A percentile compares a stretch with the other conserved stretches of the same genome.
phyloP scores from a whole-genome alignment of 2,329 filamentous ascomycete species.

The Diplodia sapinea region DNA sequence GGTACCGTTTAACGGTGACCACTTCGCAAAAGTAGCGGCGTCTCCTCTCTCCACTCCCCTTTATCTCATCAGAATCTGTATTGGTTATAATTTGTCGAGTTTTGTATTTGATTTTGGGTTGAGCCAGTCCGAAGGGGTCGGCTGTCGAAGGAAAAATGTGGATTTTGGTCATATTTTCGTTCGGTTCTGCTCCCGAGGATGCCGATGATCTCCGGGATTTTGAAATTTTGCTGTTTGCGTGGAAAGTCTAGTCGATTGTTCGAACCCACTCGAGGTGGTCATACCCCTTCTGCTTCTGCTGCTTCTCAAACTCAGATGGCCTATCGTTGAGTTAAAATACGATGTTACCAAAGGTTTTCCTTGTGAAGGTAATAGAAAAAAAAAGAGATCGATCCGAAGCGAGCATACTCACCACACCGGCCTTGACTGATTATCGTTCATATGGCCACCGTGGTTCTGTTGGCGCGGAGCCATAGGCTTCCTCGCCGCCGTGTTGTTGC shows the following conservation, averaged over 20 bases:
- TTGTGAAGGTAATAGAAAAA: not conserved
- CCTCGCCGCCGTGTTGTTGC: not conserved
- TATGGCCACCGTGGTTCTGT: not conserved
- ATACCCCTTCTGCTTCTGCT: constrained; percentile 16
- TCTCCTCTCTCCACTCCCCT: not conserved
- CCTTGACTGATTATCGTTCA: not conserved
- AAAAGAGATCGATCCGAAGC: not conserved
- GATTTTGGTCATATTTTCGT: not conserved
- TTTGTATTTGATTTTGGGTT: not conserved
- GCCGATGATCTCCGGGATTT: not conserved
- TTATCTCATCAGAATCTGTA: not conserved
- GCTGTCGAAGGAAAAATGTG: not conserved
- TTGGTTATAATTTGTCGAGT: not conserved
- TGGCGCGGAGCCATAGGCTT: not conserved
- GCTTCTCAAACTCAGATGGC: constrained; percentile 5
- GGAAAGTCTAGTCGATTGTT: constrained; percentile 3
- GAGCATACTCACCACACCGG: constrained; percentile 17
- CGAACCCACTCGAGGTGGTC: constrained; percentile 11
- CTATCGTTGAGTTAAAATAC: not conserved
- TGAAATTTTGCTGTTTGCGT: not conserved
- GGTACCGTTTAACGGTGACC: not conserved
- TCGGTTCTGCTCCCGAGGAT: not conserved
- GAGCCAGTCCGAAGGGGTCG: constrained; percentile 5
- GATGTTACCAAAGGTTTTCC: not conserved
- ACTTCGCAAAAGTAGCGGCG: not conserved